Base-by-base conservation (phyloP, 1,284 basidiomycete genomes). In the Cryptococcus sp. region DNA sequence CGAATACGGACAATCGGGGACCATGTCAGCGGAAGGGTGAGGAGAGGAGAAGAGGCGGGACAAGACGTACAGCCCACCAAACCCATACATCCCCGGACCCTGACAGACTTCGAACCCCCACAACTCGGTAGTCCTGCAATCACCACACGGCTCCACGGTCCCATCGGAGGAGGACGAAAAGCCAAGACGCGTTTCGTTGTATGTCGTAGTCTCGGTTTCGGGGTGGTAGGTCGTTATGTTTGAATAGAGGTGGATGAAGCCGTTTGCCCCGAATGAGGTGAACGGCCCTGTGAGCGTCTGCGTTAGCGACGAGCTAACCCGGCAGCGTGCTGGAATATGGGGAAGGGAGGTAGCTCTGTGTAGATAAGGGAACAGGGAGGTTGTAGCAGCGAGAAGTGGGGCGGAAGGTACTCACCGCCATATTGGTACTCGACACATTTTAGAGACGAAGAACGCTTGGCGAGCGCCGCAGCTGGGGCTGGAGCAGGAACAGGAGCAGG, bases 71-170 rank as follows among this genome's bases (percentile, higher is more conserved):
- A 60, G 30, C 5, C 64, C 64, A 16, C 58, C 39, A 27, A 55
- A 61, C 15, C 55, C 64, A 10, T 58, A 22, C 25, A 55, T 40
- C 19, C 60, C 30, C 5, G 50, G 30, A n/a, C 42, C 54, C 38
- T 66, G 57, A 49, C 64, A 66, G 1, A 66, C 60, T 20, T 66
- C 64, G 35, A 66, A 66, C 17, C 59, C 64, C 41, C 61, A 66
- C 38, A 58, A 47, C 47, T 66, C 55, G 43, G 62, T 66, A 15
- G 64, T 60, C 25, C 55, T 42, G 46, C 64, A 66, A 11, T 61
- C 62, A 11, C 64, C 64, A 52, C 64, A 66, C 11, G 41, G 27
- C 43, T 62, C 30, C 16, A 66, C 59, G 2, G 58, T 60, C 13
- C 64, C 62, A 47, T 66, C 56, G 6, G 25, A 47, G 6, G 25